Percentiles rank a stretch among this genome's conserved stretches.
phyloP scores from a whole-genome alignment of 352 stramenopile species.

The Thalassiosira livingstoniorum region DNA sequence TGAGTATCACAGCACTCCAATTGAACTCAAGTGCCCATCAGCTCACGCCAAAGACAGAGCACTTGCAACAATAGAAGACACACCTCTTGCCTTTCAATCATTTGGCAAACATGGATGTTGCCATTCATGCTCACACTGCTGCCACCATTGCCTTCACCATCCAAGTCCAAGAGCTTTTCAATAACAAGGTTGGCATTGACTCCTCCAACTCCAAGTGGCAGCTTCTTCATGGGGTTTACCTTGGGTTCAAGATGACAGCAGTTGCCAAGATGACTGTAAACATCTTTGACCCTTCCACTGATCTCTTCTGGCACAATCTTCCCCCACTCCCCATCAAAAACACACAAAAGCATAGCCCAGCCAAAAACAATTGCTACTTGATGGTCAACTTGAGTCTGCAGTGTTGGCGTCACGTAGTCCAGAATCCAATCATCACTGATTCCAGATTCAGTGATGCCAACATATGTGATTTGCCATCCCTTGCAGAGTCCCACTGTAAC shows the following conservation, averaged over 20 bases:
- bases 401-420: conserved; percentile 41
- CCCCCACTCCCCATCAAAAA: conserved; percentile 27
- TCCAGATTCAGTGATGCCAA: conserved; percentile 13
- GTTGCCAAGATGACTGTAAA: conserved; percentile 22
- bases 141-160: not conserved
- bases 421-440: conserved; percentile 46
- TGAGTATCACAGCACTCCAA: not conserved
- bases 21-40: not conserved
- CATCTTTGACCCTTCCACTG: conserved; percentile 1
- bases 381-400: not conserved
- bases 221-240: conserved; percentile 36
- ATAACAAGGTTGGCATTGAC: conserved; percentile 41
- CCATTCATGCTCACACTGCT: not conserved
- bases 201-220: conserved; percentile 33
- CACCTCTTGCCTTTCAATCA: conserved; percentile 23
- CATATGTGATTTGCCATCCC: conserved; percentile 29
- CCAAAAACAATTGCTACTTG: conserved; percentile 42
- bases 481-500: conserved; percentile 39
- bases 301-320: conserved; percentile 22
- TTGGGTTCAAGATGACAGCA: conserved; percentile 1
- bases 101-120: not conserved
- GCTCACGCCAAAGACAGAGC: conserved; percentile 19
- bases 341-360: conserved; percentile 36
- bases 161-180: conserved; percentile 14
- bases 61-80: conserved; percentile 37